These are phyloP conservation scores for Canariomyces notabilis DNA, from an alignment of 2,329 filamentous ascomycete genomes.

Conservation along the genomic window DNA sequence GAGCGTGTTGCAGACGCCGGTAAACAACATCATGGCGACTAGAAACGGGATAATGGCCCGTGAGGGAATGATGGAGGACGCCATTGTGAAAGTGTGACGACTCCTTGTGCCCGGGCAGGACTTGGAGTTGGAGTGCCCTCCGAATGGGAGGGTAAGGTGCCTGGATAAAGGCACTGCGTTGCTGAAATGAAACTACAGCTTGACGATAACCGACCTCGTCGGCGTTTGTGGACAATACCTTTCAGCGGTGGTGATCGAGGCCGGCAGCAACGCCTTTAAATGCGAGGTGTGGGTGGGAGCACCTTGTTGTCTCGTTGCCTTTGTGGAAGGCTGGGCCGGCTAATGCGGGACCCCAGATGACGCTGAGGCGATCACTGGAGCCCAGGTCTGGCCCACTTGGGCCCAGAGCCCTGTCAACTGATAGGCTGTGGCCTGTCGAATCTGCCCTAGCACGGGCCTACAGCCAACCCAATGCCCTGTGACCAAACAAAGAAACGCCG, in stretches of 20 bases:
- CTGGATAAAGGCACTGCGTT: constrained; percentile 13
- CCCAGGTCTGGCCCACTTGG: neutral
- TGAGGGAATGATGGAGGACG: constrained; percentile 55
- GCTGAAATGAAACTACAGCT: constrained; percentile 2
- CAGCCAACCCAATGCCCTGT: neutral
- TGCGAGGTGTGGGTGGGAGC: neutral
- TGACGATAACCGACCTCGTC: neutral
- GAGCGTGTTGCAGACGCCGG: constrained; percentile 93
- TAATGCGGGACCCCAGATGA: constrained; percentile 11
- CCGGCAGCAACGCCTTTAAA: constrained; percentile 1
- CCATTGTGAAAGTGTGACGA: constrained; percentile 14
- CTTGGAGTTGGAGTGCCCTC: neutral
- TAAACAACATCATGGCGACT: constrained; percentile 93
- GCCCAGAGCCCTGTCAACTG: constrained; percentile 9
- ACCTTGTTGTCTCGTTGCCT: constrained; percentile 2
- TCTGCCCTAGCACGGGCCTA: neutral
- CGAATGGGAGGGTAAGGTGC: neutral
- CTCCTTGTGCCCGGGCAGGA: neutral
- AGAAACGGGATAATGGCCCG: constrained; percentile 73
- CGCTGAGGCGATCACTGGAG: constrained; percentile 5
- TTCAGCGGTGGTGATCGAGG: constrained; percentile 7
- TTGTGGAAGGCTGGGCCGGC: constrained; percentile 11
- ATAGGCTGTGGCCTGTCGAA: constrained; percentile 11
- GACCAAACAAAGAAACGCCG: neutral
- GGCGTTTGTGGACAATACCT: neutral